Conservation (phyloP, 495 filamentous ascomycete genomes). For the Xylaria castorea region DNA sequence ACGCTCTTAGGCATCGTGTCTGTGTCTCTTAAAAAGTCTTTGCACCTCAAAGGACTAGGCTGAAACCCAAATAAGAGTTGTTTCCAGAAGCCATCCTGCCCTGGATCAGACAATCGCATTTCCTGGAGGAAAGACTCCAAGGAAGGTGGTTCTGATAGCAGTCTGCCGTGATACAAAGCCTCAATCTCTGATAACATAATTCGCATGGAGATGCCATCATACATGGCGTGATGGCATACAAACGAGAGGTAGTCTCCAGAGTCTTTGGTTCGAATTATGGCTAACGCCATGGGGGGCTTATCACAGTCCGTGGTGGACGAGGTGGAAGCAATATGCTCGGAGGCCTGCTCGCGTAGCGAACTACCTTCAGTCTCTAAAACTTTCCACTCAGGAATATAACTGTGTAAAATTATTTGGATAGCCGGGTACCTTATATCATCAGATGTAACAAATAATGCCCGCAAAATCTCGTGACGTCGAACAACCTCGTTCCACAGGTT, state of each 20-base stretch:
- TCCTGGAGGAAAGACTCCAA: conserved; percentile 53
- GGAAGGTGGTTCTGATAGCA: conserved; percentile 50
- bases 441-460: conserved; percentile 67
- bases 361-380: conserved; percentile 28
- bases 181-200: conserved; percentile 71
- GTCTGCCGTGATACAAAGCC: conserved; percentile 48
- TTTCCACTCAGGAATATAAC: conserved; percentile 43
- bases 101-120: conserved; percentile 34
- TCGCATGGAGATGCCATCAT: conserved; percentile 76
- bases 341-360: conserved; percentile 35
- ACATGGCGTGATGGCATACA: conserved; percentile 75
- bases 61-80: conserved; percentile 55
- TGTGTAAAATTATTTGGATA: conserved; percentile 63
- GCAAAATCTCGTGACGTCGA: conserved; percentile 65
- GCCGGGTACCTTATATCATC: conserved; percentile 56
- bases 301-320: conserved; percentile 41
- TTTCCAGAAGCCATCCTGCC: conserved; percentile 68
- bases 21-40: neutral
- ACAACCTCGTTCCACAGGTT: conserved; percentile 59
- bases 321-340: conserved; percentile 35
- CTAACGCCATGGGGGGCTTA: conserved; percentile 48
- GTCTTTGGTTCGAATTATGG: conserved; percentile 34
- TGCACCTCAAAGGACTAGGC: conserved; percentile 50
- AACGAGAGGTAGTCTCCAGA: conserved; percentile 60
- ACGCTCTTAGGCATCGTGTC: conserved; percentile 20